These are phyloP conservation scores for Epithemia pelagica DNA, from an alignment of 108 stramenopile species.

Conservation along the genomic window DNA sequence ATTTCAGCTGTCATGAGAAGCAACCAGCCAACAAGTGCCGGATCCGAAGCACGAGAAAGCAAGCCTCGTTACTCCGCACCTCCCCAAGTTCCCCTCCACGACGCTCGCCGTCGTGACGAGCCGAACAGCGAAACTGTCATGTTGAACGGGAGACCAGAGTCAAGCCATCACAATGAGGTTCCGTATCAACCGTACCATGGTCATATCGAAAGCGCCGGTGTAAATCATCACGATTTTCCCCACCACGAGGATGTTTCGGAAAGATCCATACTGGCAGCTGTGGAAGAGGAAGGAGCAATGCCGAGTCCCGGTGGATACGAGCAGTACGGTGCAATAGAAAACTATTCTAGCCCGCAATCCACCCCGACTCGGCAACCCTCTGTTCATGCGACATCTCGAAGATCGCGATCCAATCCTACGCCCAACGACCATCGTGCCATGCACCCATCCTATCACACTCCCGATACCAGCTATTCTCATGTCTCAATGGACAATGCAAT, in stretches of 20 bases:
- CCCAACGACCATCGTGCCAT: too few species aligned
- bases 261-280: background rate
- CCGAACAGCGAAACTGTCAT: background rate
- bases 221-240: background rate
- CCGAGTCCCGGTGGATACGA: too few species aligned
- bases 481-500: background rate
- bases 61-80: too few species aligned
- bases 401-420: too few species aligned
- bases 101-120: background rate
- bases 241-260: background rate
- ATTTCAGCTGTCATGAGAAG: background rate
- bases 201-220: too few species aligned
- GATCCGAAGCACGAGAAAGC: background rate
- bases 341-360: background rate
- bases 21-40: background rate
- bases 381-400: background rate
- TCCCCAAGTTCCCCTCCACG: background rate
- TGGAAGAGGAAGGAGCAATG: background rate
- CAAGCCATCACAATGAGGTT: too few species aligned
- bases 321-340: background rate
- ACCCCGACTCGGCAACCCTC: background rate
- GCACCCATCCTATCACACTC: background rate
- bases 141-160: too few species aligned
- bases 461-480: background rate
- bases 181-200: too few species aligned